Evolutionary conservation across 169 alveolate species (phyloP), one percentile per base, ranked within the genome.

Genomic region (Cryptosporidium andersoni): DNA sequence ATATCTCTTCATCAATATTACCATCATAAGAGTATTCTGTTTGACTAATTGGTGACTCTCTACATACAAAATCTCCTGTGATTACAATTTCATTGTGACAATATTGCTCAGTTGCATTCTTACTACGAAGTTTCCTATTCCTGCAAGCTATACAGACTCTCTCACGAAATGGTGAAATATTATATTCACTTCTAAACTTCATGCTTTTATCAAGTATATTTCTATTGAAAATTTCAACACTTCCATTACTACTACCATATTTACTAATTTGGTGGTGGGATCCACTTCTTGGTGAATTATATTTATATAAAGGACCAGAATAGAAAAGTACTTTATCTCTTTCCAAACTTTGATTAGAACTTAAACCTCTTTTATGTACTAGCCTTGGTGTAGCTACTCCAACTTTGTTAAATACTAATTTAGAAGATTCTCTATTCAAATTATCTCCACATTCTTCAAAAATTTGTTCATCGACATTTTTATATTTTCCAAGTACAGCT

Each of bases 131-230:
- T 25, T 25, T 25, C 25, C 25, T 25, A 25, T 25, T 25, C 25
- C 25, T 64, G 40, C 80, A 65, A 5, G 80, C 80, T 16, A 47
- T 48, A 65, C 80, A 65, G 40, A 45, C 16, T 6, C 60, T 65
- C 34, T 45, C 60, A 6, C 80, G 16, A 16, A 65, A 65, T 65
- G 80, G 80, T 6, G 80, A 60, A 12, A 49, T 49, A 8, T 49
- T 49, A 49, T 9, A 49, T 49, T 49, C 14, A 9, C 12, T 49
- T 49, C 12, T 49, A 49, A 49, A 9, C 14, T 49, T 9, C 55
- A 49, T 9, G 8, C 55, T 9, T 9, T 49, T 9, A 8, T 49
- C 8, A 49, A 49, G 0, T 49, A 9, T 62, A 53, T 25, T 53
- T 4, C 4, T 11, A 25, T 53, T 53, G 1, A 8, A 2, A 6